Evolutionary conservation across 2,329 filamentous ascomycete genomes (phyloP), one percentile per base, ranked within the genome.

Genomic region (Penicillium sp.): DNA sequence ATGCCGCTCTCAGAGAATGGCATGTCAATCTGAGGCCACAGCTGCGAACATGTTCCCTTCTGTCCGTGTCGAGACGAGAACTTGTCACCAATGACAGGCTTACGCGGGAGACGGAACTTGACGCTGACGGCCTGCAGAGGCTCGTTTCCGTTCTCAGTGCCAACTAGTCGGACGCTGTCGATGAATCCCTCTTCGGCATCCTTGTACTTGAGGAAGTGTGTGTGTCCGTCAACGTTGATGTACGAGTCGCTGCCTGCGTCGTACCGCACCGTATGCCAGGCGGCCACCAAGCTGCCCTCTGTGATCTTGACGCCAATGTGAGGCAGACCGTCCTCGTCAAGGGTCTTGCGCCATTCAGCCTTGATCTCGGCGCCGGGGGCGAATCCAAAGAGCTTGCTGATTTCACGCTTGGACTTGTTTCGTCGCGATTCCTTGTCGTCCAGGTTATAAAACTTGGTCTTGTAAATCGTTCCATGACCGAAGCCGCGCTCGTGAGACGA

Each of bases 31-130:
- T 87, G 83, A 0, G 92, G 94, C 91, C 94, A 99, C 72, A 97
- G 94, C 71, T 97, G 93, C 18, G 91, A 97, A 67, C 84, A 87
- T 51, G 97, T 94, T 85, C 94, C 94, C 77, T 99, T 99, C 73
- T 99, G 94, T 60, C 94, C 94, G 80, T 99, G 94, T 61, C 94
- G 88, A 48, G 94, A 99, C 11, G 94, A 97, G 79, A 99, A 99
- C 75, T 99, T 99, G 81, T 99, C 94, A 72, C 94, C 94, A 59
- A 99, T 97, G 64, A 96, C 82, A 6, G 94, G 94, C 18, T 89
- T 86, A 66, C 94, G 88, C 42, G 94, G 93, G 61, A 97, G 83
- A 35, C 94, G 89, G 66, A 96, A 88, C 76, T 97, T 97, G 79
- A 99, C 84, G 59, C 91, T 95, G 65, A 99, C 81, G 14, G 88